Percentiles rank a stretch among this genome's conserved stretches.
These are phyloP conservation scores for Citrullus colocynthis DNA, from an alignment of 306 rosid species.

Conservation along the genomic window DNA sequence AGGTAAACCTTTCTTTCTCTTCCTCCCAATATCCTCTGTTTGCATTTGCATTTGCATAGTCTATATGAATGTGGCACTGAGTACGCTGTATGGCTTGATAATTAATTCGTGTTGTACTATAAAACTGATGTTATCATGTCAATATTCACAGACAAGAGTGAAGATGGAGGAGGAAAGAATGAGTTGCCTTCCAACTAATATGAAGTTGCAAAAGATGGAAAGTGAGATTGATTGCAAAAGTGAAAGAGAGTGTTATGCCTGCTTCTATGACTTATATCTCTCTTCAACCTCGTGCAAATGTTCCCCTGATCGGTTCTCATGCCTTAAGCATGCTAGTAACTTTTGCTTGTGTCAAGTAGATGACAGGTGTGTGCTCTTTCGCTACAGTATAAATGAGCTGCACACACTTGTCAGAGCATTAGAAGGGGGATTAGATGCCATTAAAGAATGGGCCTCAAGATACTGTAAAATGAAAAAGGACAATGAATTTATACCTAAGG, in stretches of 20 bases:
- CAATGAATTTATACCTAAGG: slow-evolving; percentile 17
- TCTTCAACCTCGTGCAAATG: slow-evolving; percentile 70
- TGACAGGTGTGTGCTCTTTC: slow-evolving; percentile 42
- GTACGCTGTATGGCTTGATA: not conserved
- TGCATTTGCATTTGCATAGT: not conserved
- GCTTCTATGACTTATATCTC: slow-evolving; percentile 80
- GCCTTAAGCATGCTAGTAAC: slow-evolving; percentile 53
- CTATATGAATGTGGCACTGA: not conserved
- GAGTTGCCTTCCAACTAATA: slow-evolving; percentile 37
- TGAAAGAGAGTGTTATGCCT: slow-evolving; percentile 81
- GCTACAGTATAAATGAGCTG: slow-evolving; percentile 41
- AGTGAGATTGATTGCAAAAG: slow-evolving; percentile 42
- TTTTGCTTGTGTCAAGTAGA: slow-evolving; percentile 57
- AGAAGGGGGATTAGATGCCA: slow-evolving; percentile 40
- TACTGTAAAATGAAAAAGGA: slow-evolving; percentile 14
- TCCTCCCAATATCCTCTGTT: not conserved
- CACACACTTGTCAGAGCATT: slow-evolving; percentile 49
- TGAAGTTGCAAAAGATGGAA: slow-evolving; percentile 59
- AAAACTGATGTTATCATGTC: not conserved
- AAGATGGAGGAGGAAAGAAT: slow-evolving; percentile 68
- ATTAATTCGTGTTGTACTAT: not conserved
- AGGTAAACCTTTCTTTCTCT: slow-evolving; percentile 30
- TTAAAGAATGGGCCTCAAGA: slow-evolving; percentile 31
- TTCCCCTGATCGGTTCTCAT: slow-evolving; percentile 65
- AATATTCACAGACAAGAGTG: slow-evolving; percentile 44